Base-by-base conservation (phyloP, 1,284 basidiomycete species). In the Cryptococcus amylolentus region DNA sequence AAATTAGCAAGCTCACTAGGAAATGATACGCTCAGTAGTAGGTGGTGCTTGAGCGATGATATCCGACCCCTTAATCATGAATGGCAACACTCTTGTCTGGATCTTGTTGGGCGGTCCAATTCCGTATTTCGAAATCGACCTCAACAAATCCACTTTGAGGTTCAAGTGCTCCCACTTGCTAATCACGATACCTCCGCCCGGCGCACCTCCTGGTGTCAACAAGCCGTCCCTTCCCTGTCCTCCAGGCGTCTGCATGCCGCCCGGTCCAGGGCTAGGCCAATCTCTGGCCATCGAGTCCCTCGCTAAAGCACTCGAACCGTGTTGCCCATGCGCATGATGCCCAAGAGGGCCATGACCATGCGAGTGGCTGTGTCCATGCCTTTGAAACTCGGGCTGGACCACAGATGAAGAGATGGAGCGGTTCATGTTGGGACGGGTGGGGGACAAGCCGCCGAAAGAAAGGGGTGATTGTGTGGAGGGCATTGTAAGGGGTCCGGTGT, bases 81-180 rank as follows among this genome's bases (percentile, higher is more conserved):
- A 97, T 1, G 95, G 95, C 54, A 98, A 81, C 42, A 95, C 93
- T 54, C 94, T 86, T 72, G 95, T 92, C 77, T 98, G 95, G 61
- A 98, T 96, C 81, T 98, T 98, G 78, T 97, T 98, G 5, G 95
- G 95, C 5, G 95, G 95, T 0, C 95, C 95, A 62, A 96, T 87
- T 47, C 94, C 95, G 73, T 97, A 98, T 76, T 94, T 94, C 62
- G 84, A 87, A 59, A 98, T 83, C 13, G 91, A 92, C 51, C 91
- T 84, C 65, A 96, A 81, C 28, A 98, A 80, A 62, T 98, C 94
- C 37, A 88, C 84, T 28, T 88, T 86, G 45, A 98, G 81, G 52
- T 87, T 84, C 51, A 98, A 78, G 69, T 96, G 91, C 64, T 98
- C 95, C 94, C 94, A 98, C 77, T 97, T 98, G 49, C 91, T 89